Base-by-base conservation (phyloP, 1,139 yeast species). In the Hyphopichia khmerensis region DNA sequence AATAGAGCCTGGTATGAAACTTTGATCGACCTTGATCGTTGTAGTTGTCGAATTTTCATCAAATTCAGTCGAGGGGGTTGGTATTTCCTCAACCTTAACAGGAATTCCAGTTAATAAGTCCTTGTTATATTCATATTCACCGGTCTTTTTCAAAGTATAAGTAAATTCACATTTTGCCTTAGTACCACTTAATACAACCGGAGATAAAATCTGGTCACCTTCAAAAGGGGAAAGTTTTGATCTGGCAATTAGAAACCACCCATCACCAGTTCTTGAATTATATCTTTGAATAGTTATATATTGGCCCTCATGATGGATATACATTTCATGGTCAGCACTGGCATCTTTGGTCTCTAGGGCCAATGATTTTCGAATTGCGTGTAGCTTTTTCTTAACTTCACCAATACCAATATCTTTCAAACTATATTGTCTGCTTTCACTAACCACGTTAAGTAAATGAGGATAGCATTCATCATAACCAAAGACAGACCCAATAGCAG, bases 381-480 rank as follows among this genome's bases (percentile, higher is more conserved):
- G 77, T 44, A 93, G 69, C 45, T 79, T 69, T 9, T 69, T 57
- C 62, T 90, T 93, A 14, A 87, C 84, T 36, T 70, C 65, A 2
- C 90, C 84, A 55, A 93, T 90, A 33, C 98, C 98, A 18, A 69
- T 73, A 7, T 62, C 63, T 23, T 68, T 69, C 52, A 71, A 75
- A 1, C 82, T 72, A 55, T 93, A 93, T 10, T 65, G 67, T 50
- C 96, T 77, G 2, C 63, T 67, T 59, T 93, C 99, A 30, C 72
- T 65, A n/a, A 93, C 99, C 39, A 93, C 84, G 58, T 90, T 84
- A 38, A 93, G 69, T 34, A 89, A 69, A 35, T 78, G 72, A 3
- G 98, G 97, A 59, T 84, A 93, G 42, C 93, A 79, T 64, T 93
- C 99, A 60, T 93, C 99, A 56, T 82, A 90, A 15, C 99, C 99